Evolutionary conservation across 805 yeast genomes (phyloP).

Genomic region (Suhomyces tanzawaensis): DNA sequence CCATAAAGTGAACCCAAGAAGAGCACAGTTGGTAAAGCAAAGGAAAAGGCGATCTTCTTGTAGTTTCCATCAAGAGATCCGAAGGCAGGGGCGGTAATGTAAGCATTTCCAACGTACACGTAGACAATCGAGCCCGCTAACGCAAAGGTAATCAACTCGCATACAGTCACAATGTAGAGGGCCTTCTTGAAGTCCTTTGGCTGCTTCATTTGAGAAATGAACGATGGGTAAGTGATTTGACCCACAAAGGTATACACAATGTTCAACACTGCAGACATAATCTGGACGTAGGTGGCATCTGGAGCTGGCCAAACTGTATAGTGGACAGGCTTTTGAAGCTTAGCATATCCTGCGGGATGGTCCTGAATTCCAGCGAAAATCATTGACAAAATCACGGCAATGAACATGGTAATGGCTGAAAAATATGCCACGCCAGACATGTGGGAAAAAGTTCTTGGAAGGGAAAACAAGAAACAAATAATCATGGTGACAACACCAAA

Average conservation of each 20-base stretch:
- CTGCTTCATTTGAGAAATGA: slow-evolving; percentile 56
- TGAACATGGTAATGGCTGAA: slow-evolving; percentile 56
- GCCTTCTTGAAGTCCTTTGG: slow-evolving; percentile 61
- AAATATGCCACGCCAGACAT: slow-evolving; percentile 52
- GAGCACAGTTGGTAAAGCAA: slow-evolving; percentile 57
- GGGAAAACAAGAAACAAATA: slow-evolving; percentile 49
- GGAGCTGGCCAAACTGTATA: slow-evolving; percentile 49
- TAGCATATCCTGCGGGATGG: slow-evolving; percentile 43
- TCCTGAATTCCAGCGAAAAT: slow-evolving; percentile 52
- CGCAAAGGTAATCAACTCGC: slow-evolving; percentile 49
- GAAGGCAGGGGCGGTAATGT: slow-evolving; percentile 59
- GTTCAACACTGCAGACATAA: slow-evolving; percentile 56
- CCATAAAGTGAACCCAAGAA: slow-evolving; percentile 56
- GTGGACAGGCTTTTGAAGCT: slow-evolving; percentile 30
- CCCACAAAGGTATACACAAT: slow-evolving; percentile 65
- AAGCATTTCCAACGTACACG: slow-evolving; percentile 54
- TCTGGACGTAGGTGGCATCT: slow-evolving; percentile 53
- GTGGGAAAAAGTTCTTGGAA: slow-evolving; percentile 56
- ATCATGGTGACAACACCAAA: slow-evolving; percentile 50
- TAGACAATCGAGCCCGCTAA: slow-evolving; percentile 58
- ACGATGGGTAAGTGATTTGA: slow-evolving; percentile 61
- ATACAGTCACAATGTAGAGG: slow-evolving; percentile 47
- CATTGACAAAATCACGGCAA: slow-evolving; percentile 53
- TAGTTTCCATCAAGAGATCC: slow-evolving; percentile 48
- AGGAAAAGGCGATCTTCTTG: slow-evolving; percentile 57